Base-by-base conservation (phyloP, 2,329 filamentous ascomycete genomes). In the Diaporthe amygdali region DNA sequence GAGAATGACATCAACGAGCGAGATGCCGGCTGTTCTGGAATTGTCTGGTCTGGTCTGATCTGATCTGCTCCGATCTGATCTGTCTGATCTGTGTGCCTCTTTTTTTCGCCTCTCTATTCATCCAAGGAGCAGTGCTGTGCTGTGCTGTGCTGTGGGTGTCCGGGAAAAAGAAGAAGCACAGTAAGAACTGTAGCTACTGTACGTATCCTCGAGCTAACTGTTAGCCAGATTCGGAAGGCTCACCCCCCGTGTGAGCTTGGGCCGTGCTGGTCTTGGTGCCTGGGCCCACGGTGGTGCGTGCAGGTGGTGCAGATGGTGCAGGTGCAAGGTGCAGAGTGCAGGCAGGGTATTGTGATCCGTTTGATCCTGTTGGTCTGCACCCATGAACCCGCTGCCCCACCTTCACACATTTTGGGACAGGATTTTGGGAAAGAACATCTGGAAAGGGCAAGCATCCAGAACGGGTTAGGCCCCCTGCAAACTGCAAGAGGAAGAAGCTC, bases 361-460 rank as follows among this genome's bases (percentile, higher is more conserved):
- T 20, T n/a, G 41, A 49, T 63, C 59, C 59, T 63, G 59, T 63
- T 63, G 59, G 59, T n/a, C 39, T 41, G 59, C 27, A 34, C 32
- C 32, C 27, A 2, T 37, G 14, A 22, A 22, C n/a, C 59, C 41
- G 59, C 20, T 15, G 30, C 25, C 59, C 41, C 59, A 63, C 55
- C 55, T 30, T 9, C 20, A 32, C 39, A 25, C 55, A n/a, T 61
- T 59, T 61, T 44, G 55, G 39, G 39, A 61, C 14, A 30, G n/a
- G n/a, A n/a, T 61, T 59, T 61, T 44, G 55, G 39, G 39, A 61
- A 5, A 30, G 54, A 34, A 61, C 37, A 30, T 41, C n/a, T 55
- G 51, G 20, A 8, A 37, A 22, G 34, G 34, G 20, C n/a, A 41
- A 22, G 34, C 34, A 8, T 20, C 22, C 14, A 9, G 22, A 27